phyloP scores from a whole-genome alignment of 2,329 filamentous ascomycete genomes.

The Microdochium trichocladiopsis region DNA sequence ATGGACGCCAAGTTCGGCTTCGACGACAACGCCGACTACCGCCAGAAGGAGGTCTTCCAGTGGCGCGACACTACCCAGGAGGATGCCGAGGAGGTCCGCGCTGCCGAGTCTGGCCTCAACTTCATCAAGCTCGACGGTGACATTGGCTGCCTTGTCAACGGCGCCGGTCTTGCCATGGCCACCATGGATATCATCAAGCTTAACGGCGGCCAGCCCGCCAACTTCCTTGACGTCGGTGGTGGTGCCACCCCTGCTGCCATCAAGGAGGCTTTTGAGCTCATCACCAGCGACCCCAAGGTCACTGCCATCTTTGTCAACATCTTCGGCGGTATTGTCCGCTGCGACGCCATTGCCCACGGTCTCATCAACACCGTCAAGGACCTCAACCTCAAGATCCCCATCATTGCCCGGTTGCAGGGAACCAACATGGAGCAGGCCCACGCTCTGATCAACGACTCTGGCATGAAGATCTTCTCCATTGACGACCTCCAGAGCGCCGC shows the following conservation, averaged over 20 bases:
- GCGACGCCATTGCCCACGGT: constrained; percentile 93
- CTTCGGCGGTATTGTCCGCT: constrained; percentile 97
- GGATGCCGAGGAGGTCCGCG: constrained; percentile 95
- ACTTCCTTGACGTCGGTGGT: constrained; percentile 98
- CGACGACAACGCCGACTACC: constrained; percentile 98
- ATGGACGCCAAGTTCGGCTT: constrained; percentile 99
- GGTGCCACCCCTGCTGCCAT: constrained; percentile 96
- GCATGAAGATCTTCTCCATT: constrained; percentile 99
- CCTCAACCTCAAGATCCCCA: constrained; percentile 93
- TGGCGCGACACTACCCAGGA: constrained; percentile 95
- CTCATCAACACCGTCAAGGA: constrained; percentile 90
- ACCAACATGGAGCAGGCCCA: constrained; percentile 97
- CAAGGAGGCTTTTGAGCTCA: constrained; percentile 95
- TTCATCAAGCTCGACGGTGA: constrained; percentile 99
- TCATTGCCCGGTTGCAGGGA: constrained; percentile 94
- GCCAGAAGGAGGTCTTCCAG: constrained; percentile 91
- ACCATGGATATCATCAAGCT: constrained; percentile 99
- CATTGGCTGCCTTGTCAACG: constrained; percentile 98
- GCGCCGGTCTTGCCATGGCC: constrained; percentile 97
- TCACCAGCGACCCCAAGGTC: constrained; percentile 97
- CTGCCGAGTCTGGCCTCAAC: constrained; percentile 90
- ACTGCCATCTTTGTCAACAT: constrained; percentile 99
- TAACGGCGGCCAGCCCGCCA: constrained; percentile 90
- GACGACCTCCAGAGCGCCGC: constrained; percentile 95
- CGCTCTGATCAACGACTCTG: constrained; percentile 90